Conservation (phyloP, 2,329 filamentous ascomycete genomes). For the Ceratocystis alfenasii region DNA sequence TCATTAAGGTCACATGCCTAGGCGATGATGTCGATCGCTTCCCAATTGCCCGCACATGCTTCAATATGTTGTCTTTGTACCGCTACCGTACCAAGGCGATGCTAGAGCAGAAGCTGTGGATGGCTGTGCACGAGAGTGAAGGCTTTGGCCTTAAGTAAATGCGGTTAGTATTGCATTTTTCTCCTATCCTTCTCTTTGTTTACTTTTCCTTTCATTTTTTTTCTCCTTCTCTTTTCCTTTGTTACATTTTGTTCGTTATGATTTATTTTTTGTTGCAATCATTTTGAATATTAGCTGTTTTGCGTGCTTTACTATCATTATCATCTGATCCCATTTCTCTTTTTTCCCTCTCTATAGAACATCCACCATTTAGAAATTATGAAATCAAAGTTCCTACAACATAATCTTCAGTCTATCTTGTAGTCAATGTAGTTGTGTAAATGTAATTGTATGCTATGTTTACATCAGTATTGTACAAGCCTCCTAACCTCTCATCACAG, state of each 20-base stretch:
- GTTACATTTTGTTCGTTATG: not conserved
- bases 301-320: not conserved
- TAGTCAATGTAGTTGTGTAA: not conserved
- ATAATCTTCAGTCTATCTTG: not conserved
- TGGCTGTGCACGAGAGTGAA: conserved; percentile 78
- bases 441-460: conserved; percentile 9
- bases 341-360: not conserved
- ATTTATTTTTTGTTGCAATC: no score
- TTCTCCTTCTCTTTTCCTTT: not conserved
- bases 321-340: not conserved
- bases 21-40: conserved; percentile 64
- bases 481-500: not conserved
- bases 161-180: not conserved
- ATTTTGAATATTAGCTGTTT: not conserved
- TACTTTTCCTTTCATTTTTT: not conserved
- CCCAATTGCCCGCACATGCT: conserved; percentile 81
- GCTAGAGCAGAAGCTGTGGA: conserved; percentile 64
- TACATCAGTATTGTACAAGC: conserved; percentile 9
- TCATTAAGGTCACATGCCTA: conserved; percentile 63
- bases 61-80: conserved; percentile 72
- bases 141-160: conserved; percentile 75
- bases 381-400: not conserved
- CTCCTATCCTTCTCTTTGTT: not conserved
- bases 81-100: conserved; percentile 55
- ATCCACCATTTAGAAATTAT: not conserved